Evolutionary conservation across 306 rosid species (phyloP).

Genomic region (Malus fusca): DNA sequence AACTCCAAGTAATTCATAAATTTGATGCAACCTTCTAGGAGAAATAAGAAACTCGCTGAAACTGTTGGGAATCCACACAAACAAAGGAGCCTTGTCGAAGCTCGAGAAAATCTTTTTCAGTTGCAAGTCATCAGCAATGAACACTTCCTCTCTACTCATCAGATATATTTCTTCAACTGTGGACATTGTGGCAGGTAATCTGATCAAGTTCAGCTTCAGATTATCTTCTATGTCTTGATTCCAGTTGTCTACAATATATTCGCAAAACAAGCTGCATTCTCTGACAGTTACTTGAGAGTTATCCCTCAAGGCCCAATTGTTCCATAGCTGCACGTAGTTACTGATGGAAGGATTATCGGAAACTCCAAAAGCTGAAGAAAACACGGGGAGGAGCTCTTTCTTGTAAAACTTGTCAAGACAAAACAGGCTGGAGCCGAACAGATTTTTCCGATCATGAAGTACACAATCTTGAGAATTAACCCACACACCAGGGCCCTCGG

Average conservation of each 20-base stretch:
- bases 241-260: conserved; percentile 3
- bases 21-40: background rate
- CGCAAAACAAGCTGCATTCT: conserved; percentile 1
- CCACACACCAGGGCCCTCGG: conserved; percentile 3
- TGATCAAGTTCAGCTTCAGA: background rate
- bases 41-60: background rate
- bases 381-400: conserved; percentile 9
- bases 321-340: conserved; percentile 17
- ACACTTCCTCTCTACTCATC: conserved; percentile 1
- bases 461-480: conserved; percentile 1
- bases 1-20: conserved; percentile 10
- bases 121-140: conserved; percentile 18
- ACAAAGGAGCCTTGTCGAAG: background rate
- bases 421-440: conserved; percentile 2
- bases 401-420: conserved; percentile 11
- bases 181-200: background rate
- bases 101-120: conserved; percentile 7
- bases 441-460: conserved; percentile 1
- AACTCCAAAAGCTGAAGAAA: conserved; percentile 17
- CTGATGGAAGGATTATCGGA: conserved; percentile 3
- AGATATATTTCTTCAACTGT: background rate
- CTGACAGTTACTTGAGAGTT: background rate
- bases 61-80: conserved; percentile 10
- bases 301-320: background rate
- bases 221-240: background rate